phyloP scores from a whole-genome alignment of 192 early-diverging fungal species.

The Backusella morwellensis region DNA sequence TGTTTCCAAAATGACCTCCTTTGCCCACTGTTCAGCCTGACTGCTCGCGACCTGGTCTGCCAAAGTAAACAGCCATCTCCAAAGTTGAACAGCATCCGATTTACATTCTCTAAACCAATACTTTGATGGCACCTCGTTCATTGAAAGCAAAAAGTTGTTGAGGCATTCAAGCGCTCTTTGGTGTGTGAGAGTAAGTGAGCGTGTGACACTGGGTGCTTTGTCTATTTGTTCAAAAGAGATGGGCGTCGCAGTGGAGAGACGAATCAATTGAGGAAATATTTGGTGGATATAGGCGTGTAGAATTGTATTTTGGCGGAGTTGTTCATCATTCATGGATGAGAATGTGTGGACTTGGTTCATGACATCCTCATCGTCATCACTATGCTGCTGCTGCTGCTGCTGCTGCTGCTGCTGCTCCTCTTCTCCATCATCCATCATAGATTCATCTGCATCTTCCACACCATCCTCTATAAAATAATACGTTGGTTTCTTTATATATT shows the following conservation, averaged over 20 bases:
- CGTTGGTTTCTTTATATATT: not conserved
- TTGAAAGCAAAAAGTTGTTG: slow-evolving; percentile 72
- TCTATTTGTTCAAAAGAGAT: slow-evolving; percentile 46
- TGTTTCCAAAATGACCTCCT: slow-evolving; percentile 45
- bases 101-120: slow-evolving; percentile 60
- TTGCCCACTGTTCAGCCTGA: slow-evolving; percentile 5
- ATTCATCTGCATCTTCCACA: slow-evolving; percentile 42
- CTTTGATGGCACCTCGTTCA: slow-evolving; percentile 61
- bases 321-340: slow-evolving; percentile 27
- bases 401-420: slow-evolving; percentile 35
- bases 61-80: slow-evolving; percentile 54
- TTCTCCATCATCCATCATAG: slow-evolving; percentile 40
- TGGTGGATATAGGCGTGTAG: slow-evolving; percentile 47
- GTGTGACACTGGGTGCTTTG: slow-evolving; percentile 38
- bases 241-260: slow-evolving; percentile 46
- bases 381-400: slow-evolving; percentile 19
- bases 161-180: slow-evolving; percentile 67
- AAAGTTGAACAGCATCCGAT: slow-evolving; percentile 47
- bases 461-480: slow-evolving; percentile 38
- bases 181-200: slow-evolving; percentile 58
- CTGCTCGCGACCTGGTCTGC: slow-evolving; percentile 34
- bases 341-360: slow-evolving; percentile 28
- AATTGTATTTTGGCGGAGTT: slow-evolving; percentile 35
- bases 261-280: slow-evolving; percentile 49
- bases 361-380: slow-evolving; percentile 25